These are phyloP conservation scores for Trichomonascaceae sp. DNA, from an alignment of 1,139 yeast genomes.

Conservation along the genomic window DNA sequence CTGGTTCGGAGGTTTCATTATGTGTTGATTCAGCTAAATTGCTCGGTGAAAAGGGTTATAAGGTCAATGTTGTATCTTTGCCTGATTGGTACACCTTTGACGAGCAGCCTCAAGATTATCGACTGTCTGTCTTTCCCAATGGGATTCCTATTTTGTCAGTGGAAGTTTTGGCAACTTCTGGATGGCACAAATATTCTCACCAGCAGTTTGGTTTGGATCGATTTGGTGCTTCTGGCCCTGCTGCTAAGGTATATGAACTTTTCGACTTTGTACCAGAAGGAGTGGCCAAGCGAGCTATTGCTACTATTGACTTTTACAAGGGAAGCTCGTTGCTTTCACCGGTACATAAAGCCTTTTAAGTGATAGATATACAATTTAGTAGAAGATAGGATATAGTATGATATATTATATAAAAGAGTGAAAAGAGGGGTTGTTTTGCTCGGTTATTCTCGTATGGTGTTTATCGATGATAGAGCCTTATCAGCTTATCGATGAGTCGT, in stretches of 20 bases:
- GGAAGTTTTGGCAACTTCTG: conserved; percentile 87
- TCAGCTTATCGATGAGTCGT: no score
- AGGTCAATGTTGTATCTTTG: conserved; percentile 79
- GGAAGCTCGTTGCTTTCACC: conserved; percentile 71
- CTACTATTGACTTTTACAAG: conserved; percentile 78
- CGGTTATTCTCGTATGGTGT: no score
- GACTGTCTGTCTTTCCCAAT: conserved; percentile 84
- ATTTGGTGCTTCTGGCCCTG: conserved; percentile 98
- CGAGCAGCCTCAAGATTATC: conserved; percentile 72
- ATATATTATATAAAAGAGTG: background rate
- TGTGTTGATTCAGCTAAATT: conserved; percentile 76
- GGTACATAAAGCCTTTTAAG: conserved; percentile 62
- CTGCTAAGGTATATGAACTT: conserved; percentile 70
- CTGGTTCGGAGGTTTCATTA: conserved; percentile 93
- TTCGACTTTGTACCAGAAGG: conserved; percentile 94
- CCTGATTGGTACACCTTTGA: conserved; percentile 94
- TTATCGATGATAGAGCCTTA: no score
- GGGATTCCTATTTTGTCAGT: conserved; percentile 90
- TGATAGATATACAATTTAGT: conserved; percentile 2
- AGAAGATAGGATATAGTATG: conserved; percentile 4
- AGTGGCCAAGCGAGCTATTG: conserved; percentile 76
- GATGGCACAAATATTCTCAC: conserved; percentile 96
- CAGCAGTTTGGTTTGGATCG: conserved; percentile 94
- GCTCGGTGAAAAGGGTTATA: conserved; percentile 59
- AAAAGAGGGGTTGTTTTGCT: no score